Base-by-base conservation (phyloP, 2,329 filamentous ascomycete genomes). In the Corynespora cassiicola region DNA sequence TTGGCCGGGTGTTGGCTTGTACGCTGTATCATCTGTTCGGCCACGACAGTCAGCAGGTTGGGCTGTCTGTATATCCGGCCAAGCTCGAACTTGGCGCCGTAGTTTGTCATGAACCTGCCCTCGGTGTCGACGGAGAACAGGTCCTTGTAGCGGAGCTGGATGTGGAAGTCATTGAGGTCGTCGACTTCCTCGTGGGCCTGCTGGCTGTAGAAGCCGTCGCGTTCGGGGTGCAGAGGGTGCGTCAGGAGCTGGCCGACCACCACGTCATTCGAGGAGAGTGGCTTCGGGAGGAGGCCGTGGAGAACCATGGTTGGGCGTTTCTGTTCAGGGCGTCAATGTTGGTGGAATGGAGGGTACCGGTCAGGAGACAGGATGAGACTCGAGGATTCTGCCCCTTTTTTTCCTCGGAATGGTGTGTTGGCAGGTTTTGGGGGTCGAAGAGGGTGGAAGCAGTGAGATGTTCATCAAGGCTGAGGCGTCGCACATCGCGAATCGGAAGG, bases 1-100 rank as follows among this genome's bases (percentile, higher is more conserved):
- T 45, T 43, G 8, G 34, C 33, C 1, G 63, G 48, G 23, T 45
- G 32, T 42, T 65, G 59, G 37, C 52, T 61, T 3, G 54, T 61
- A 12, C 65, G 61, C 36, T 68, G 65, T 17, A 68, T 60, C 63
- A 68, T 68, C 45, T 68, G 63, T 49, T 68, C 63, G 2, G 63
- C 63, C 25, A 42, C 52, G 28, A 68, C 65, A 2, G 56, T 66
- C 16, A 68, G 51, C 31, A 68, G 50, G 20, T 68, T 64, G 7
- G 65, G 63, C 51, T 68, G 63, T 18, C 65, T 50, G 54, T 61
- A 68, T 45, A 68, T 56, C 22, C 57, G 50, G 7, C 65, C 65
- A 1, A 68, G 53, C 30, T 68, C 65, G 48, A 66, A 68, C 35
- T 65, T 66, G 44, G 63, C 62, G 45, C 65, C 65, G 50, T 67